Base-by-base conservation (phyloP, 2,329 filamentous ascomycete species). In the Lecanicillium sp. region DNA sequence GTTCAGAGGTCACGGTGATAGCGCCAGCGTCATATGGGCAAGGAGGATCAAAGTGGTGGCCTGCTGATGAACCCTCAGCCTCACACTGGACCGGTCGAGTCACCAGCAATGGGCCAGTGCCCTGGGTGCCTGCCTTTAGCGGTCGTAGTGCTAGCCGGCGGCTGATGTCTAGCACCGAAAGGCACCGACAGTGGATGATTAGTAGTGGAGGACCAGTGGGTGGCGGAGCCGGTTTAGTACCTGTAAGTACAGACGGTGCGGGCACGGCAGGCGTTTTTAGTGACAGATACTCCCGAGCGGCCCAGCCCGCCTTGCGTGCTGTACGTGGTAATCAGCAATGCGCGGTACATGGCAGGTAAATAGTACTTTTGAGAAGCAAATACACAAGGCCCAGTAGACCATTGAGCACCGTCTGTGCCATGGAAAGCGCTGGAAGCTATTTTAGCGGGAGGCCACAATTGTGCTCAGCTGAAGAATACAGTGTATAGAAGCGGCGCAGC, bases 11-110 rank as follows among this genome's bases (percentile, higher is more conserved):
- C 47, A 49, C 47, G 40, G 27, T 15, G 29, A 33, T 19, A 35
- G 29, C 36, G 37, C 42, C 42, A 50, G 42, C 36, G 48, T 50
- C 48, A 50, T 42, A 48, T 57, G 55, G 45, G 53, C 54, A 55
- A 52, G 51, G 53, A 51, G 54, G 54, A 52, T 58, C 61, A 60
- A 55, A 54, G 52, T 48, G 50, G 51, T 55, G 59, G 59, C 65
- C 67, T 68, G 66, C 66, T 69, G 66, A 69, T 67, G 59, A 60
- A 44, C 60, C 62, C 65, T 67, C 64, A 69, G 67, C 65, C 65
- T 70, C 64, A 57, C 55, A 53, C 55, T 55, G 32, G 38, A 20
- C 36, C 36, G 12, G 36, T 33, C 56, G 41, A 59, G 60, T 62
- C 60, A 62, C 58, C 52, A 44, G 51, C 46, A 20, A 35, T 44